Evolutionary conservation across 2,329 filamentous ascomycete species (phyloP).

Genomic region (Monilinia fructigena): DNA sequence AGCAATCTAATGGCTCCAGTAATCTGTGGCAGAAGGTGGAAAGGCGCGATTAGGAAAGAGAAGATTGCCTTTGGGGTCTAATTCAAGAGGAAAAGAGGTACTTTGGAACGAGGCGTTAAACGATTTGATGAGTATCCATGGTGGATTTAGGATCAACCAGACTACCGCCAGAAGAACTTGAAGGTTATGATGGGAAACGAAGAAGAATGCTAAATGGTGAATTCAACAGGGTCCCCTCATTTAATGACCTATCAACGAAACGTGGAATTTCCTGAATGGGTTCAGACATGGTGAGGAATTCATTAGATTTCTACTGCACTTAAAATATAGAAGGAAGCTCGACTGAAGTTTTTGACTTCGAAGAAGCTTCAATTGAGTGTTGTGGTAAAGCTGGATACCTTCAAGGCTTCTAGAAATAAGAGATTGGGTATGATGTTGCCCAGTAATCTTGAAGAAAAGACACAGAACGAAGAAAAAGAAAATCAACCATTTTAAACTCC

Average conservation of each 20-base stretch:
- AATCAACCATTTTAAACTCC: too few relatives aligned
- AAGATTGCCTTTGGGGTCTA: not conserved
- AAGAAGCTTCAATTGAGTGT: not conserved
- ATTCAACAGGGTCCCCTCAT: not conserved
- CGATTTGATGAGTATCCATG: not conserved
- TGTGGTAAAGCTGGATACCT: not conserved
- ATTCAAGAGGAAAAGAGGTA: not conserved
- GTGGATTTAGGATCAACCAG: not conserved
- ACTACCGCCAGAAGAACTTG: not conserved
- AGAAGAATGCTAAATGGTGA: not conserved
- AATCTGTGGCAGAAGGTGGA: not conserved
- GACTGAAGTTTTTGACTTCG: not conserved
- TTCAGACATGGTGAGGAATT: not conserved
- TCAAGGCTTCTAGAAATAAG: not conserved
- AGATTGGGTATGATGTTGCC: not conserved
- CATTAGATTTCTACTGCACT: not conserved
- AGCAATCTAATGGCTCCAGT: not conserved
- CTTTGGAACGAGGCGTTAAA: not conserved
- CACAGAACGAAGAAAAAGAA: not conserved
- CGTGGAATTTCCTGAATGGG: not conserved
- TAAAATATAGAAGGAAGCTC: not conserved
- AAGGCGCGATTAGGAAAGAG: not conserved
- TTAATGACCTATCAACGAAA: not conserved
- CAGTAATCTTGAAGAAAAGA: not conserved
- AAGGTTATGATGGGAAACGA: accelerated